These are phyloP conservation scores for Didymella arachidicola DNA, from an alignment of 2,329 filamentous ascomycete genomes.

Conservation along the genomic window DNA sequence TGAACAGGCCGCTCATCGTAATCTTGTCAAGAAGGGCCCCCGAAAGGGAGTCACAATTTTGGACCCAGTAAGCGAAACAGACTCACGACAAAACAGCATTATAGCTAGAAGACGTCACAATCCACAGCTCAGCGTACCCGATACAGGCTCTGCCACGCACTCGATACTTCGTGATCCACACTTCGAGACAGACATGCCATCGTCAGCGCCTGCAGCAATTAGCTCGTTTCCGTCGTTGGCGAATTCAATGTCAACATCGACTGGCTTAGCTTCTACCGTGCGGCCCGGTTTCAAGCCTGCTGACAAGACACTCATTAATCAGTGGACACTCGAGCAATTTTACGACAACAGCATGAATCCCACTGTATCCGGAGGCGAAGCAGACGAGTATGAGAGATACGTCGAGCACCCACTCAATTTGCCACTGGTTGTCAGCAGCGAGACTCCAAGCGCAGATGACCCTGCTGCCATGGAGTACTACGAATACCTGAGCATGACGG, in stretches of 20 bases:
- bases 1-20: constrained; percentile 67
- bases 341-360: constrained; percentile 87
- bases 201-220: constrained; percentile 26
- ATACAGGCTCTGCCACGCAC: constrained; percentile 50
- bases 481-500: constrained; percentile 73
- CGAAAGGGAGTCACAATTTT: constrained; percentile 75
- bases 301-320: constrained; percentile 82
- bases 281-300: constrained; percentile 58
- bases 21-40: constrained; percentile 66
- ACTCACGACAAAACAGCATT: constrained; percentile 30
- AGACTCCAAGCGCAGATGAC: constrained; percentile 62
- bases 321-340: constrained; percentile 88
- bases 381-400: constrained; percentile 87
- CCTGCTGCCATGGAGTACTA: constrained; percentile 71
- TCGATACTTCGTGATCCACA: constrained; percentile 54
- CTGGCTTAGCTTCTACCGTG: constrained; percentile 35
- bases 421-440: constrained; percentile 78
- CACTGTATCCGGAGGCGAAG: constrained; percentile 76
- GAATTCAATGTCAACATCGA: constrained; percentile 41
- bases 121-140: constrained; percentile 33
- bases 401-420: constrained; percentile 87
- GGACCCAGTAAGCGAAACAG: constrained; percentile 61
- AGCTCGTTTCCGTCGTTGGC: constrained; percentile 35
- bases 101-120: constrained; percentile 32
- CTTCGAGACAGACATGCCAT: constrained; percentile 43